Conservation (phyloP, 73 alveolate genomes). For the Paramecium biaurelia region DNA sequence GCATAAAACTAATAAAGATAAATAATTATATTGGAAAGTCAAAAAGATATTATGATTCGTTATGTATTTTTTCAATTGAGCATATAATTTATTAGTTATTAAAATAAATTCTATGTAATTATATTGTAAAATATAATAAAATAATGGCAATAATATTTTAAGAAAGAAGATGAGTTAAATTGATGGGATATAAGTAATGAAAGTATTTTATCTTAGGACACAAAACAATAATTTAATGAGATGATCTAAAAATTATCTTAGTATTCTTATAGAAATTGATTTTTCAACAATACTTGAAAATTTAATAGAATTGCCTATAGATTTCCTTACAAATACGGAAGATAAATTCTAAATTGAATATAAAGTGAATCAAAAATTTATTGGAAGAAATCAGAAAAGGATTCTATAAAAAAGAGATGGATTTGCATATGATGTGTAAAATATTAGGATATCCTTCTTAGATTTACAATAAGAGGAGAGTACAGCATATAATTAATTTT, state of each 20-base stretch:
- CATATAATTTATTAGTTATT: neutral
- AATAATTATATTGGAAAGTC: neutral
- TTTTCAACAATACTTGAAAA: neutral
- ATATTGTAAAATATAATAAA: neutral
- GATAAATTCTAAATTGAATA: too few relatives aligned
- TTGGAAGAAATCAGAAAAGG: too few relatives aligned
- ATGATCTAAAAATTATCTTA: neutral
- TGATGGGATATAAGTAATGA: neutral
- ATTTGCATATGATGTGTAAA: neutral
- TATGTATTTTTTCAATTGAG: neutral
- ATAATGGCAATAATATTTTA: neutral
- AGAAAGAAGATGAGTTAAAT: neutral
- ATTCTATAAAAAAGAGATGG: too few relatives aligned
- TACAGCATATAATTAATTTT: neutral
- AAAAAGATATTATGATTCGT: neutral
- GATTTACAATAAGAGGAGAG: conserved; percentile 1
- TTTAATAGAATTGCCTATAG: neutral
- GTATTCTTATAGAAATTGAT: neutral
- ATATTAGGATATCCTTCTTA: neutral
- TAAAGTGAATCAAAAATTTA: too few relatives aligned
- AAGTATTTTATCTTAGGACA: neutral
- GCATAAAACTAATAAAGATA: neutral
- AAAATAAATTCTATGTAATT: neutral
- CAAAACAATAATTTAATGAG: neutral
- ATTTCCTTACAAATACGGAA: too few relatives aligned